phyloP scores from a whole-genome alignment of 2,329 filamentous ascomycete genomes.

The Diatrype stigma region DNA sequence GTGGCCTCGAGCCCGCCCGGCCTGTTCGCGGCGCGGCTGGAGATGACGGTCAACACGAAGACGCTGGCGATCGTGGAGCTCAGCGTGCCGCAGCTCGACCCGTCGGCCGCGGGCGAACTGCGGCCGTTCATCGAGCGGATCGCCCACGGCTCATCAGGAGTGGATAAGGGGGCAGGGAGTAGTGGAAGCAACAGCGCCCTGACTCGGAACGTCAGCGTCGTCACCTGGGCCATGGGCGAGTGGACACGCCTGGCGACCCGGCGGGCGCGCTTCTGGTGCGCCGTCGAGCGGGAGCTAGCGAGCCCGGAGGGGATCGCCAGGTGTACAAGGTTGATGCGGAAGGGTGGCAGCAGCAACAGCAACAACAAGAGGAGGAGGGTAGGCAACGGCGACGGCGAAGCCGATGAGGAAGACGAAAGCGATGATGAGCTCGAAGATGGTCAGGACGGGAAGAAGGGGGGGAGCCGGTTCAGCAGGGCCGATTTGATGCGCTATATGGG shows the following conservation, averaged over 20 bases:
- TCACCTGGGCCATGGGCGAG: conserved; percentile 65
- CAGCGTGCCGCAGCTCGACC: conserved; percentile 51
- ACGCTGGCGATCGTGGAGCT: conserved; percentile 49
- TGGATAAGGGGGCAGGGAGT: too few species aligned
- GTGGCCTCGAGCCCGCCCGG: conserved; percentile 45
- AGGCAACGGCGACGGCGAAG: conserved; percentile 11
- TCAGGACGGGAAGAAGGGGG: conserved; percentile 11
- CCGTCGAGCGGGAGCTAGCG: conserved; percentile 45
- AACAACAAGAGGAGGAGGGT: conserved; percentile 14
- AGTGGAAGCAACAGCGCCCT: conserved; percentile 41
- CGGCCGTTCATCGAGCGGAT: conserved; percentile 47
- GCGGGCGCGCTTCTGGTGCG: conserved; percentile 60
- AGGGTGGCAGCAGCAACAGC: too few species aligned
- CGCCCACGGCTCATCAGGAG: conserved; percentile 26
- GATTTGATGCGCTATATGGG: conserved; percentile 53
- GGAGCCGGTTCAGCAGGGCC: conserved; percentile 26
- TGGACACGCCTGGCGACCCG: conserved; percentile 60
- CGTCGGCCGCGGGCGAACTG: conserved; percentile 55
- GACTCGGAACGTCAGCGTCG: conserved; percentile 52
- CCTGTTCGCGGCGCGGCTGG: conserved; percentile 54
- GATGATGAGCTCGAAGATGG: conserved; percentile 18
- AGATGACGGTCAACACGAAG: conserved; percentile 55
- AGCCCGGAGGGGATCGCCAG: conserved; percentile 27
- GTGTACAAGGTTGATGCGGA: conserved; percentile 28
- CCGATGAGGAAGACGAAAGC: conserved; percentile 13